Evolutionary conservation across 2,329 filamentous ascomycete species (phyloP), one percentile per base, ranked within the genome.

Genomic region (Penicillium hesseltinei): DNA sequence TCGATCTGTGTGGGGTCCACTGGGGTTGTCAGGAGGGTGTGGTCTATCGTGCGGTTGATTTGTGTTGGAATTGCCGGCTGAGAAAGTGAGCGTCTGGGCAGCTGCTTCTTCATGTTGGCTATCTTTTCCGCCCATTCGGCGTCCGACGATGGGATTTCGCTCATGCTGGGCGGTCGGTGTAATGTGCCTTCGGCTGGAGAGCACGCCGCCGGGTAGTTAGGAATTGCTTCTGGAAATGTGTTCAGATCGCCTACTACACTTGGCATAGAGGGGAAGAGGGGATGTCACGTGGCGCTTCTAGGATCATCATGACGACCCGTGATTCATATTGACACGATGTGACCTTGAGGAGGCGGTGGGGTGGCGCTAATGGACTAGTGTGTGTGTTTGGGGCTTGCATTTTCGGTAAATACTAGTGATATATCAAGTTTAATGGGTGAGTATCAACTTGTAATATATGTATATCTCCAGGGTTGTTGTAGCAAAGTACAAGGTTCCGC

Each of bases 1-100:
- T 84, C 80, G 56, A 87, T 80, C 57, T 82, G 77, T 17, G 72
- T 66, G 5, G 70, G 64, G 29, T 78, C 81, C 13, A 73, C 74
- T 50, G 82, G 80, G 11, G 66, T 57, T 4, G 69, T 62, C 25
- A 79, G 59, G 19, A 76, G 70, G 3, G 77, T 79, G 60, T 79
- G 77, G 60, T 79, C 77, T 59, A 79, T 78, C 44, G 68, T 71
- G 17, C 67, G 66, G 27, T 73, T 66, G 33, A 77, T 64, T 17
- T 59, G 45, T 8, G 68, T 54, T 23, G 72, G 66, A 11, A 63
- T 59, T 25, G 70, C 62, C 5, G 65, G 57, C 45, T 65, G 66
- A 43, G 69, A 66, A 36, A 61, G 58, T 8, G 62, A 64, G 25
- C 53, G 57, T 5, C 60, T 58, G 7, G 71, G 71, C 4, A 73